These are phyloP conservation scores for Ricinus communis DNA, from an alignment of 345 rosid genomes.

Conservation along the genomic window DNA sequence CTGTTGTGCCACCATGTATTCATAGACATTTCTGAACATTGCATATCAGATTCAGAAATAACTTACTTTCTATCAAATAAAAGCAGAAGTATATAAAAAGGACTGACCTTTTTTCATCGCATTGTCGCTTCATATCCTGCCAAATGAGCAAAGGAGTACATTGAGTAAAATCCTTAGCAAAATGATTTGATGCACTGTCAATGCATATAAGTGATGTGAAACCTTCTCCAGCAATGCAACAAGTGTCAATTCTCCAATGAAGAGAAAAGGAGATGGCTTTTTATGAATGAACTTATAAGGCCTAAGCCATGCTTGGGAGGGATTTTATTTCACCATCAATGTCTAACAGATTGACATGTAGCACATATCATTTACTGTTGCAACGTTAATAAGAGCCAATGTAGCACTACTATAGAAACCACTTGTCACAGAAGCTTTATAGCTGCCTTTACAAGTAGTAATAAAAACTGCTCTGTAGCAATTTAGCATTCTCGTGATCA, in stretches of 20 bases:
- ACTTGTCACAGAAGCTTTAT: neutral
- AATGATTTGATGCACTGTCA: neutral
- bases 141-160: conserved; percentile 18
- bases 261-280: neutral
- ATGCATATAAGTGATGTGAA: neutral
- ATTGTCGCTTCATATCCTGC: conserved; percentile 99
- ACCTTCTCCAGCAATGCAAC: neutral
- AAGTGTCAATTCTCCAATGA: neutral
- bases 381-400: neutral
- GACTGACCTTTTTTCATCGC: conserved; percentile 87
- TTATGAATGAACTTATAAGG: neutral
- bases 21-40: conserved; percentile 66
- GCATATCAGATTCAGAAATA: conserved; percentile 24
- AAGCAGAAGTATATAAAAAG: conserved; percentile 8
- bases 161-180: conserved; percentile 15
- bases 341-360: neutral
- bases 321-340: neutral
- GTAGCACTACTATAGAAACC: neutral
- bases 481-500: neutral
- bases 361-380: neutral
- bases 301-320: no score
- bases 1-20: conserved; percentile 69
- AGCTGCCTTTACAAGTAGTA: neutral
- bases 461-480: no score
- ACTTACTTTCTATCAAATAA: conserved; percentile 19